Base-by-base conservation (phyloP, 192 early-diverging fungal genomes). In the Linnemannia zychae region DNA sequence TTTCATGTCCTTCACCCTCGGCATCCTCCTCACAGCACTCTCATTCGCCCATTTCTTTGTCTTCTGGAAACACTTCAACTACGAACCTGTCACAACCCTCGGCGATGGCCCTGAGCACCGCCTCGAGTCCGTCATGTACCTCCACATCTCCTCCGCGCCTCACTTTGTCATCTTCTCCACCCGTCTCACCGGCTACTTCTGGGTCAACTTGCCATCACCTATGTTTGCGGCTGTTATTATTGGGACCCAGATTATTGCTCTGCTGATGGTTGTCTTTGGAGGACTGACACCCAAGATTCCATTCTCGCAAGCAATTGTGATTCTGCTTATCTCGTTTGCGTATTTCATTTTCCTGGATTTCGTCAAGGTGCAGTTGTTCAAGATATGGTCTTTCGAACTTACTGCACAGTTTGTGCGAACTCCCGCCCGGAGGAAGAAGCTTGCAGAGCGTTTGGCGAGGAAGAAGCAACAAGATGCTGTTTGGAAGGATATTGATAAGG, bases 91-190 rank as follows among this genome's bases (percentile, higher is more conserved):
- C 65, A 63, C 57, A 11, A 63, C 57, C 57, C 38, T 0, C 0
- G 65, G 20, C 3, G 20, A 79, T 83, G 28, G 50, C 3, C 80
- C 88, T 40, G 18, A 75, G 28, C 72, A 73, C 7, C 37, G 48
- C 13, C 90, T 98, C 74, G 93, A 97, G 81, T 96, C 97, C 40
- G 95, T 98, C 87, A 98, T 98, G 92, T 98, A 98, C 88, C 92
- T 98, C 44, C 94, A 98, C 72, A 96, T 98, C 78, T 97, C 96
- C n/a, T 96, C 95, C 37, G 93, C 91, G 74, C 96, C 95, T 40
- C 97, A 98, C 88, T 98, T 98, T 88, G 96, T 97, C 24, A 98
- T 98, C 81, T 98, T 98, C 87, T 97, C 96, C n/a, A 97, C 97
- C 28, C 93, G 97, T 81, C 83, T 97, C 15, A 89, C 93, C 38